phyloP scores from a whole-genome alignment of 495 filamentous ascomycete species.

The Parachaetomium inaequale region DNA sequence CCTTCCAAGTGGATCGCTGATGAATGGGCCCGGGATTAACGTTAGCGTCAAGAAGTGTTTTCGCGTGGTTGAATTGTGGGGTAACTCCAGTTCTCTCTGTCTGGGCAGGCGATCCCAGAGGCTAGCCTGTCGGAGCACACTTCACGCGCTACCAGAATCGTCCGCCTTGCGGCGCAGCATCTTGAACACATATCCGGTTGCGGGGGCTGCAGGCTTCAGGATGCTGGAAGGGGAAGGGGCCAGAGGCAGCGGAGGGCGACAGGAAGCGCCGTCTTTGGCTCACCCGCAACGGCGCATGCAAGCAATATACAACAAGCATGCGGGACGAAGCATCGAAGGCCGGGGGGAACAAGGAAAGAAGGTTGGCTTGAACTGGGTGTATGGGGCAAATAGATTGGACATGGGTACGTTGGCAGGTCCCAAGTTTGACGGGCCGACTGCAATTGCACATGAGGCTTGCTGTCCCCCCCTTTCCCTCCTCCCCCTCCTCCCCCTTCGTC shows the following conservation, averaged over 20 bases:
- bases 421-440: constrained; percentile 20
- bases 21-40: background rate
- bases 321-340: constrained; percentile 19
- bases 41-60: constrained; percentile 26
- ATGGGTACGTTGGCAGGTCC: constrained; percentile 24
- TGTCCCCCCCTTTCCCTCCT: background rate
- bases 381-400: constrained; percentile 33
- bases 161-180: background rate
- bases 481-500: background rate
- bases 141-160: background rate
- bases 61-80: constrained; percentile 32
- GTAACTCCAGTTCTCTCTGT: constrained; percentile 21
- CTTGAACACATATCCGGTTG: background rate
- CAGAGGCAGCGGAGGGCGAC: background rate
- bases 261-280: constrained; percentile 19
- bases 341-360: constrained; percentile 25
- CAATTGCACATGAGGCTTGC: background rate
- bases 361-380: constrained; percentile 23
- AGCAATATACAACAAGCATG: constrained; percentile 26
- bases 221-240: background rate
- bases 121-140: constrained; percentile 2
- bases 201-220: constrained; percentile 3
- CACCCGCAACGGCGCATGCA: constrained; percentile 28
- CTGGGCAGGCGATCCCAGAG: no score
- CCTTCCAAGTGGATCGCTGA: constrained; percentile 19